Evolutionary conservation across 2,329 filamentous ascomycete genomes (phyloP).

Genomic region (Hymenoscyphus scutula): DNA sequence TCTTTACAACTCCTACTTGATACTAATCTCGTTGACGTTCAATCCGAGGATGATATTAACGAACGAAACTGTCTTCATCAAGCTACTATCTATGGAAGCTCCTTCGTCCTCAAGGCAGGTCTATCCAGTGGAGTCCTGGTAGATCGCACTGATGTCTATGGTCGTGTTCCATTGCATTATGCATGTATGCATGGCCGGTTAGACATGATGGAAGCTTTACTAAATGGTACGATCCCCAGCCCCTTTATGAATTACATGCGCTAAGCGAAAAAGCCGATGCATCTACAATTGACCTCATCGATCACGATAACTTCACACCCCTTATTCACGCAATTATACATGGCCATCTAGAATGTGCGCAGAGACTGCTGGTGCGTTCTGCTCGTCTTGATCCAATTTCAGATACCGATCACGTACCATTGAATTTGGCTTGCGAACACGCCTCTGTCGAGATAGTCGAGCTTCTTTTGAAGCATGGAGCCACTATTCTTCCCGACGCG

Average conservation of each 20-base stretch:
- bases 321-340: constrained; percentile 94
- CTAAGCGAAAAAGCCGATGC: constrained; percentile 53
- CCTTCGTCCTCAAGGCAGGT: constrained; percentile 72
- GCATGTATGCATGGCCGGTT: constrained; percentile 91
- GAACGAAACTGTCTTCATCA: constrained; percentile 95
- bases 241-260: constrained; percentile 3
- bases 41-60: constrained; percentile 95
- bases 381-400: constrained; percentile 85
- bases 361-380: constrained; percentile 70
- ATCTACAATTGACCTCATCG: constrained; percentile 79
- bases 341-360: constrained; percentile 75
- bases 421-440: constrained; percentile 94
- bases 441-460: constrained; percentile 82
- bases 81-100: constrained; percentile 88
- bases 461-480: constrained; percentile 75
- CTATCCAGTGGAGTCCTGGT: constrained; percentile 75
- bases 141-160: constrained; percentile 85
- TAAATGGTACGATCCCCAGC: constrained; percentile 51
- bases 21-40: constrained; percentile 81
- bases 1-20: constrained; percentile 74
- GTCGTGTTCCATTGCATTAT: constrained; percentile 89
- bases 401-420: constrained; percentile 86
- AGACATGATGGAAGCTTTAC: constrained; percentile 74
- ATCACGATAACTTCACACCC: constrained; percentile 96
- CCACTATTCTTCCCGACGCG: constrained; percentile 85